These are phyloP conservation scores for Phytophthora hibernalis DNA, from an alignment of 352 stramenopile genomes.

Conservation along the genomic window DNA sequence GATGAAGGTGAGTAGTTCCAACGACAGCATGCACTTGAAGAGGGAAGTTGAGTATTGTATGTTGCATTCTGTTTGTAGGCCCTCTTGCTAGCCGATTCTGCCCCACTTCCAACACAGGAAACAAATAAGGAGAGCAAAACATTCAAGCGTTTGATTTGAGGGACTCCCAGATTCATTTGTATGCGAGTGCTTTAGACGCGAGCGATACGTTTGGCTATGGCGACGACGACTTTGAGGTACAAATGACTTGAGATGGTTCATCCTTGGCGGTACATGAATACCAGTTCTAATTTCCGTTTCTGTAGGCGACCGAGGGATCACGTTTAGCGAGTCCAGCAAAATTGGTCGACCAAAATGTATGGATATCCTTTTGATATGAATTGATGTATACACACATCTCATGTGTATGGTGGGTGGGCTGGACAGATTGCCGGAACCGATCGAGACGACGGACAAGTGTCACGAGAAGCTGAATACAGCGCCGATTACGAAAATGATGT, in stretches of 20 bases:
- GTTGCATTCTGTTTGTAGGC: constrained; percentile 2
- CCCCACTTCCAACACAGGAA: not conserved
- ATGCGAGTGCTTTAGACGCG: constrained; percentile 16
- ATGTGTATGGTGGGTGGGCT: not conserved
- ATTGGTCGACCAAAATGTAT: constrained; percentile 10
- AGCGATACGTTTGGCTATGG: constrained; percentile 72
- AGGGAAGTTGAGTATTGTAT: not conserved
- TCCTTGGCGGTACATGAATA: not conserved
- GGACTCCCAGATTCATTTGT: constrained; percentile 12
- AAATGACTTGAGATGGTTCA: not conserved
- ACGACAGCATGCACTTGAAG: not conserved
- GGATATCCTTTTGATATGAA: not conserved
- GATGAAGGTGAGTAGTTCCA: constrained; percentile 42
- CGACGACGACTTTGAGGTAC: constrained; percentile 79
- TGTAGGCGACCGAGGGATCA: constrained; percentile 24
- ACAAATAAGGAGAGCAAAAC: not conserved
- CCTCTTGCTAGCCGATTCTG: constrained; percentile 10
- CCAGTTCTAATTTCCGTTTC: not conserved
- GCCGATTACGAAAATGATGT: constrained; percentile 51
- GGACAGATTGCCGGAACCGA: not conserved
- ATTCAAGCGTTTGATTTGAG: constrained; percentile 8
- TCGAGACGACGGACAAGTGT: constrained; percentile 4
- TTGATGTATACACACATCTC: not conserved
- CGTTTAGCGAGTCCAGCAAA: constrained; percentile 2
- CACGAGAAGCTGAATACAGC: constrained; percentile 14